A percentile compares a stretch with the other conserved stretches of the same genome.
These are phyloP conservation scores for Simmondsia chinensis DNA, from an alignment of 148 eudicot species.

Conservation along the genomic window DNA sequence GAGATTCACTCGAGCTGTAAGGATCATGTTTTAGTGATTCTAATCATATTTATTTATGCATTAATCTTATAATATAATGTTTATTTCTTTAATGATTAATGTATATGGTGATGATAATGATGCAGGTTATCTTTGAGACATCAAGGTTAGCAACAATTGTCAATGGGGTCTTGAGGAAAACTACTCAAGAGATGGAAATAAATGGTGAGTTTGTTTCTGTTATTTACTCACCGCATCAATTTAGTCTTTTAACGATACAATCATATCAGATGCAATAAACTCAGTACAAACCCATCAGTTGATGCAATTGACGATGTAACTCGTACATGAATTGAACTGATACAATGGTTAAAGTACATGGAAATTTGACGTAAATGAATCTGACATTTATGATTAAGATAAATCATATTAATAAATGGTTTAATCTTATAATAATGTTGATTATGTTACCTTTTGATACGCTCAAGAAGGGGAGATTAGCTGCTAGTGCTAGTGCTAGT, in stretches of 20 bases:
- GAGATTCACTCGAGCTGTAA: slow-evolving; percentile 93
- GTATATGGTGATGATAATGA: not conserved
- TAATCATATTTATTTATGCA: not conserved
- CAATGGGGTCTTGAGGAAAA: slow-evolving; percentile 94
- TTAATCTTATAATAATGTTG: too few species aligned
- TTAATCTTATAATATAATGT: not conserved
- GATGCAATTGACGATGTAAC: too few species aligned
- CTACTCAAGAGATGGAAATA: slow-evolving; percentile 86
- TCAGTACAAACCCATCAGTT: too few species aligned
- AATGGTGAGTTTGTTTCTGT: slow-evolving; percentile 54
- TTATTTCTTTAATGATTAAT: not conserved
- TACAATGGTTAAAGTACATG: too few species aligned
- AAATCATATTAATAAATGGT: too few species aligned
- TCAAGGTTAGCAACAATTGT: slow-evolving; percentile 96
- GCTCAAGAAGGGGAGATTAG: slow-evolving; percentile 29
- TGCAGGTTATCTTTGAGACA: slow-evolving; percentile 93
- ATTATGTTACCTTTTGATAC: too few species aligned
- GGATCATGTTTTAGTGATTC: slow-evolving; percentile 7
- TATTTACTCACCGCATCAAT: too few species aligned
- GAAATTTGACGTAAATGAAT: too few species aligned
- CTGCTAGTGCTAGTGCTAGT: slow-evolving; percentile 17
- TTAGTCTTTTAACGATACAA: too few species aligned
- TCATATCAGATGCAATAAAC: too few species aligned
- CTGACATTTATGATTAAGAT: too few species aligned
- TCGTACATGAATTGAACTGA: too few species aligned